Evolutionary conservation across 768 basidiomycete species (phyloP).

Genomic region (Hericium coralloides): DNA sequence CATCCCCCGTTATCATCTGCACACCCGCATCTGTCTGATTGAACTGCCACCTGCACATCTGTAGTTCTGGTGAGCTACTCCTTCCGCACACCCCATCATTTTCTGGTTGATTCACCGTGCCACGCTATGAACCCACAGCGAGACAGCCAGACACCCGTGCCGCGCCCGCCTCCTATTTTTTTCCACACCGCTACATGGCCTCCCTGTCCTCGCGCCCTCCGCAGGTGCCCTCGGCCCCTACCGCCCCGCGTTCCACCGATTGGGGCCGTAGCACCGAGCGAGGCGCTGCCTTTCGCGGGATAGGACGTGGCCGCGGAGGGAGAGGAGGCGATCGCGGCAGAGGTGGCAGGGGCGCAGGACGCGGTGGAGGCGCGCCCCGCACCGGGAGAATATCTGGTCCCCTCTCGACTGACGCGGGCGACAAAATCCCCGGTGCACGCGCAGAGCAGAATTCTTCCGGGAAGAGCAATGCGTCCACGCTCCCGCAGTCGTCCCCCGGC

Average conservation of each 20-base stretch:
- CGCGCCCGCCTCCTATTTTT: neutral
- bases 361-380: conserved; percentile 19
- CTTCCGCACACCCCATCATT: neutral
- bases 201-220: conserved; percentile 23
- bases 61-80: neutral
- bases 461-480: neutral
- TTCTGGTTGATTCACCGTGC: neutral
- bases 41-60: too few relatives aligned
- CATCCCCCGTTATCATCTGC: neutral
- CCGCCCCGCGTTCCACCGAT: conserved; percentile 27
- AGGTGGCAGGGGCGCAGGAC: conserved; percentile 25
- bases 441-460: neutral
- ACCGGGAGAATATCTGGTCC: conserved; percentile 22
- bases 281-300: conserved; percentile 38
- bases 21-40: neutral
- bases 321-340: conserved; percentile 11
- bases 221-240: conserved; percentile 19
- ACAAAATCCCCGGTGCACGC: neutral
- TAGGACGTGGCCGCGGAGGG: conserved; percentile 22
- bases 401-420: conserved; percentile 12
- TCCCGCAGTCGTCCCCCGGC: neutral
- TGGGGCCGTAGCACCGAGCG: conserved; percentile 41
- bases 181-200: conserved; percentile 27
- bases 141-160: neutral
- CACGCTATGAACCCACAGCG: neutral